Evolutionary conservation across 2,329 filamentous ascomycete species (phyloP), one percentile per base, ranked within the genome.

Genomic region (Pseudogymnoascus sp.): DNA sequence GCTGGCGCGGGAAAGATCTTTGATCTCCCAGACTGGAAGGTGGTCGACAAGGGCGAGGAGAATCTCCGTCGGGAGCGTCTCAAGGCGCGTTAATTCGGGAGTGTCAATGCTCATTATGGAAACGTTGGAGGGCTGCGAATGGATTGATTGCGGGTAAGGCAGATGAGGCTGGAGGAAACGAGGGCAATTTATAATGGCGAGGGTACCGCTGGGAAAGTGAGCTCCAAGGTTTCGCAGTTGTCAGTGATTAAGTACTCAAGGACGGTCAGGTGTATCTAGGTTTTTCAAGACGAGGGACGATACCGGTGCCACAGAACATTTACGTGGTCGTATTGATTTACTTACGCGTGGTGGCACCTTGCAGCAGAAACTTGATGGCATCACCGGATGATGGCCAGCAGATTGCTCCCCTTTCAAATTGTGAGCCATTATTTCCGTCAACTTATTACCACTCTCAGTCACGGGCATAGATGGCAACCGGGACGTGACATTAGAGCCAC

Each of bases 1-100:
- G 41, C 59, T 62, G 18, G 61, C 30, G 57, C 41, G 33, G 36
- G 58, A 62, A 43, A 62, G 35, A 60, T 41, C 22, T 58, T 60
- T 62, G 47, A 62, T 47, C 5, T 57, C 47, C 58, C 58, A 58
- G 41, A 28, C 43, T 28, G 18, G 1, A 14, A 62, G 58, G 18
- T 60, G 43, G 43, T 60, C 43, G 33, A 62, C 20, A 60, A 62
- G 35, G 43, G 25, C 25, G 12, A 37, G 47, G 8, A 60, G 39
- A 47, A 58, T 60, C 43, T 62, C 61, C 57, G 47, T 62, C 11
- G 39, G 39, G 6, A 47, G 39, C 35, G 9, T 36, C 35, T 36
- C 35, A 36, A 36, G 35, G 12, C 9, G 35, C 35, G 18, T 47
- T 47, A 47, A 36, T 36, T 36, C 35, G 6, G 18, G 58, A 18